Evolutionary conservation across 352 stramenopile species (phyloP), one percentile per base, ranked within the genome.

Genomic region (Globisporangium emineosum): DNA sequence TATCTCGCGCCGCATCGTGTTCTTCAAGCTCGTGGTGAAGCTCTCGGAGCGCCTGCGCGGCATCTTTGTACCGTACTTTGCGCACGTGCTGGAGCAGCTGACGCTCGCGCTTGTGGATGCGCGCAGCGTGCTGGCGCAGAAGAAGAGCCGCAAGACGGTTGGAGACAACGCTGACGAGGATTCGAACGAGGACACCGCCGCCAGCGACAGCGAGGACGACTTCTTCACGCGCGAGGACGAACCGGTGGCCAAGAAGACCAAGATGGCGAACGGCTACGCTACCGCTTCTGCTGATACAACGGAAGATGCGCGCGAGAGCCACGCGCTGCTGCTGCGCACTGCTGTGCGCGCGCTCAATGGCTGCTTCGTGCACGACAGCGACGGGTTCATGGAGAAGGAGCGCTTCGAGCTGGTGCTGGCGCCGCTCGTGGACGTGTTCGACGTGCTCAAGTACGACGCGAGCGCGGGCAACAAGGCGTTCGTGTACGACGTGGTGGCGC

Each of bases 31-130:
- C 17, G 62, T 94, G 57, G 69, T 83, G 35, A 90, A 92, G 71
- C 73, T 96, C 5, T 90, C 82, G 62, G 81, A 92, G 51, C 79
- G 81, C 6, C 72, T 96, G 43, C 86, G 85, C 62, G 86, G 86
- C 57, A 96, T 96, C 58, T 95, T 96, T 47, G 87, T 96, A 56
- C 88, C 87, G 51, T 96, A 95, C 75, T 96, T 86, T 62, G 83
- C 79, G 1, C 86, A 95, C 65, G 69, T 93, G 43, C 54, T 94
- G 43, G 78, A 90, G 40, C 73, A 86, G 33, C 64, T 92, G 40
- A 81, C 78, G 29, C 65, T 66, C 0, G 70, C 71, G 1, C 67
- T 94, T 30, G 62, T 66, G 15, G 79, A 89, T 21, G 89, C 78
- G 43, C 78, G 73, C 12, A 72, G 75, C 10, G 72, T 77, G 37